These are phyloP conservation scores for Ophiobolus disseminans DNA, from an alignment of 2,329 filamentous ascomycete genomes.

Conservation along the genomic window DNA sequence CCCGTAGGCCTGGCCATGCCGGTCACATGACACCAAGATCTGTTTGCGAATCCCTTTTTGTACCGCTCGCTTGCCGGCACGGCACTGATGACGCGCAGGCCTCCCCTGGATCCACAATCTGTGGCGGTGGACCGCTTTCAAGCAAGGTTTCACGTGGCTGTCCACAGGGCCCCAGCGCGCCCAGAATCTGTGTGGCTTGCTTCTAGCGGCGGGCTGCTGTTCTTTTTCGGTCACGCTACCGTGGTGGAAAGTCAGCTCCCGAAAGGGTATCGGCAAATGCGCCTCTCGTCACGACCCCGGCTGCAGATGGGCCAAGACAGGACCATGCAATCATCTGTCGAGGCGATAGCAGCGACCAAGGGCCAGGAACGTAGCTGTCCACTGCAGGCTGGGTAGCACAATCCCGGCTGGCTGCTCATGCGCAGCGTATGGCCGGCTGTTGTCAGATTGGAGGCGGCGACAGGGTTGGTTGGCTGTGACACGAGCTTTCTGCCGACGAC, in stretches of 20 bases:
- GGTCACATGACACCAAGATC: constrained; percentile 14
- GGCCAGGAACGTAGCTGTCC: constrained; percentile 36
- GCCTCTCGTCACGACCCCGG: constrained; percentile 29
- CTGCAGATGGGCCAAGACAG: constrained; percentile 18
- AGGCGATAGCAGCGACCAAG: constrained; percentile 30
- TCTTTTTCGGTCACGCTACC: constrained; percentile 30
- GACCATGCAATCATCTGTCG: constrained; percentile 19
- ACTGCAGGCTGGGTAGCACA: constrained; percentile 30
- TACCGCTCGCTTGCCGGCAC: constrained; percentile 38
- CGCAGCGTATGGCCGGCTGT: constrained; percentile 39
- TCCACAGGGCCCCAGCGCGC: constrained; percentile 21
- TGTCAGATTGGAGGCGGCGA: constrained; percentile 36
- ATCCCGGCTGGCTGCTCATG: constrained; percentile 37
- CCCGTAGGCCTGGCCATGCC: not conserved
- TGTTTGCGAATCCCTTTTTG: constrained; percentile 10
- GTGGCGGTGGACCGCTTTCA: constrained; percentile 27
- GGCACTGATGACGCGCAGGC: constrained; percentile 43
- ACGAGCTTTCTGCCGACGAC: constrained; percentile 41
- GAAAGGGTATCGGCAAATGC: constrained; percentile 29
- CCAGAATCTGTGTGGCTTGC: constrained; percentile 36
- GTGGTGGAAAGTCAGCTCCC: constrained; percentile 24
- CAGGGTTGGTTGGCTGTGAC: constrained; percentile 40
- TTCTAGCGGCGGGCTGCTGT: constrained; percentile 33
- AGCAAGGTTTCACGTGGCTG: constrained; percentile 44
- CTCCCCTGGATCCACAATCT: constrained; percentile 35